phyloP scores from a whole-genome alignment of 75 land plant species.

The Cunninghamia lanceolata region DNA sequence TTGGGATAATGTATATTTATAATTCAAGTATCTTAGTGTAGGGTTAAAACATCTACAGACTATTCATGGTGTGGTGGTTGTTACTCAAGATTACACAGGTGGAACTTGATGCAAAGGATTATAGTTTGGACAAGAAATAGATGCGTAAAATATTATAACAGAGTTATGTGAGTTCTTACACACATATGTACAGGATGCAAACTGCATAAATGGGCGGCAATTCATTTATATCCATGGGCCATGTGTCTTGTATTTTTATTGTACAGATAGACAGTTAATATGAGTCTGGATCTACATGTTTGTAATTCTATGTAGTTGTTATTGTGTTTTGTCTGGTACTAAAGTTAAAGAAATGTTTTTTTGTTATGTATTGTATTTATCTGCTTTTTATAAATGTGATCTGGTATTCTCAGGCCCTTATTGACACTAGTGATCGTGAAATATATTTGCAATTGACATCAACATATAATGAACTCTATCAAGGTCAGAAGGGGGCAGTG shows the following conservation, averaged over 20 bases:
- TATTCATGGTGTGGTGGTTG: not conserved
- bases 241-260: not conserved
- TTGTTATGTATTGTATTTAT: not conserved
- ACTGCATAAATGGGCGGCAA: not conserved
- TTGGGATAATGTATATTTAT: too few relatives aligned
- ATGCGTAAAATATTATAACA: not conserved
- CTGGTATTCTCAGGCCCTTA: constrained; percentile 63
- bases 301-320: not conserved
- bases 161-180: not conserved
- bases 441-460: constrained; percentile 72
- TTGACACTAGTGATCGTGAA: constrained; percentile 81
- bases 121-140: not conserved
- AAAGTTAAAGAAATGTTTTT: not conserved
- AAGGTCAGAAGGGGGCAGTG: constrained; percentile 63
- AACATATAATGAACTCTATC: constrained; percentile 40
- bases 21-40: too few relatives aligned
- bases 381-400: not conserved
- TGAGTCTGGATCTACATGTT: not conserved
- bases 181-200: not conserved
- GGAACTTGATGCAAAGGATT: not conserved
- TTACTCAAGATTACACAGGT: not conserved
- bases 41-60: too few relatives aligned
- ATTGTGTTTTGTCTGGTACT: not conserved
- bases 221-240: not conserved
- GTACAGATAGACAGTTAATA: not conserved